Percentiles rank a stretch among this genome's conserved stretches.
phyloP scores from a whole-genome alignment of 2,329 filamentous ascomycete genomes.

The Bisporella sp. region DNA sequence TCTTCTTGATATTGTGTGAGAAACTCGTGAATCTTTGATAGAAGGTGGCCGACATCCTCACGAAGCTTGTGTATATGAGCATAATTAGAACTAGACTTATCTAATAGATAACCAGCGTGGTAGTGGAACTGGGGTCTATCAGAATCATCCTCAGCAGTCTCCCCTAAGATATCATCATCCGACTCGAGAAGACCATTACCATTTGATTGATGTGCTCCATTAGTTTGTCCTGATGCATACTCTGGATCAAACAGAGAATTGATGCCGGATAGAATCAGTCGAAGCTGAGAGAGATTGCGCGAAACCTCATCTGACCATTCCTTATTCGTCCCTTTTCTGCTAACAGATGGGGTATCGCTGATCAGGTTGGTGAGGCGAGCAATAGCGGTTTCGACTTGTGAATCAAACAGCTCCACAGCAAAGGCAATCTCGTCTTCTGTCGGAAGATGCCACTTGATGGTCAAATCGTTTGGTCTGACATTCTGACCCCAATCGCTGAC shows the following conservation, averaged over 20 bases:
- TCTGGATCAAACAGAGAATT: slow-evolving; percentile 83
- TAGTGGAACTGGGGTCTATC: slow-evolving; percentile 84
- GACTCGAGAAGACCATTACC: slow-evolving; percentile 44
- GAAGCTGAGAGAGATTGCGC: slow-evolving; percentile 77
- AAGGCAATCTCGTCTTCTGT: slow-evolving; percentile 75
- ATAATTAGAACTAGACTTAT: slow-evolving; percentile 59
- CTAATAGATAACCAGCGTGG: slow-evolving; percentile 76
- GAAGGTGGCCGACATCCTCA: slow-evolving; percentile 68
- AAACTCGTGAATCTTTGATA: slow-evolving; percentile 82
- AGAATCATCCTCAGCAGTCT: slow-evolving; percentile 71
- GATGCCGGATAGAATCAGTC: slow-evolving; percentile 84
- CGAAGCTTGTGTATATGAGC: slow-evolving; percentile 72
- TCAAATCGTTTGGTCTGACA: slow-evolving; percentile 67
- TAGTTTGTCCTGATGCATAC: slow-evolving; percentile 51
- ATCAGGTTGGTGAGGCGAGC: slow-evolving; percentile 72
- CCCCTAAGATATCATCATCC: slow-evolving; percentile 48
- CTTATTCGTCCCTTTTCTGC: slow-evolving; percentile 90
- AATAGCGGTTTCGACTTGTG: slow-evolving; percentile 71
- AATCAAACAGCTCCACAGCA: slow-evolving; percentile 81
- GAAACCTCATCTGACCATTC: slow-evolving; percentile 98
- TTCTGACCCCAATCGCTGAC: slow-evolving; percentile 78
- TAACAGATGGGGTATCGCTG: slow-evolving; percentile 72
- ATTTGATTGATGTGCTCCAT: slow-evolving; percentile 37
- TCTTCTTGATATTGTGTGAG: slow-evolving; percentile 81
- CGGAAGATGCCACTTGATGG: slow-evolving; percentile 87